Base-by-base conservation (phyloP, 75 land plant genomes). In the Adiantum capillusveneris region DNA sequence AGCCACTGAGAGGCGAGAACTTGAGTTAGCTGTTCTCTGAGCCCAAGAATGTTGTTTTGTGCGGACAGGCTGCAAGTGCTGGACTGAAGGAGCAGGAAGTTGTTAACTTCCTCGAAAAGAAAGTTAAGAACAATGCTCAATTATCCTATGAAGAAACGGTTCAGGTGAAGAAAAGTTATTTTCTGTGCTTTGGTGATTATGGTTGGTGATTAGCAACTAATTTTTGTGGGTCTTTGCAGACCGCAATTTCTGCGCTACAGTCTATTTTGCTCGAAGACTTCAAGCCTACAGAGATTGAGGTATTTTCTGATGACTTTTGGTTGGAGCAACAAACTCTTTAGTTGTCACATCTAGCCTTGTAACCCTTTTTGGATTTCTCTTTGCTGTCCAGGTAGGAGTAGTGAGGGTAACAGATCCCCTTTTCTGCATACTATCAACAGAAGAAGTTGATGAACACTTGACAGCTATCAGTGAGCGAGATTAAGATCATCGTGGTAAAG, bases 51-150 rank as follows among this genome's bases (percentile, higher is more conserved):
- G 6, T 30, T 27, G 3, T 6, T 11, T 55, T 11, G 3, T 61
- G 1, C 19, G 18, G 60, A 39, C 65, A 90, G 93, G 96, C 96
- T 17, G 84, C 96, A 41, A 84, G 88, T 70, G 84, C 96, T 57
- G 96, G 96, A 1, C 42, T 75, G 41, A 90, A 90, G 59, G 96
- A 90, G 57, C 88, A 87, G 61, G 96, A 90, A 58, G 96, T 93
- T 39, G 81, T 90, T 7, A 87, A 87, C 57, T 86, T 90, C 57
- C 48, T 90, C 64, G 96, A 90, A 63, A 90, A 90, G 85, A 87
- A 87, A 75, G 81, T 90, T 74, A 90, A 87, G 64, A 90, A 79
- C 66, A 78, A 87, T 66, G 82, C 83, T 42, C 74, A 79, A 42
- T 81, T 90, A 29, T 65, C 96, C 11, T 90, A 79, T 65, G 93